Evolutionary conservation across 495 filamentous ascomycete species (phyloP).

Genomic region (Aspergillus nanangensis): DNA sequence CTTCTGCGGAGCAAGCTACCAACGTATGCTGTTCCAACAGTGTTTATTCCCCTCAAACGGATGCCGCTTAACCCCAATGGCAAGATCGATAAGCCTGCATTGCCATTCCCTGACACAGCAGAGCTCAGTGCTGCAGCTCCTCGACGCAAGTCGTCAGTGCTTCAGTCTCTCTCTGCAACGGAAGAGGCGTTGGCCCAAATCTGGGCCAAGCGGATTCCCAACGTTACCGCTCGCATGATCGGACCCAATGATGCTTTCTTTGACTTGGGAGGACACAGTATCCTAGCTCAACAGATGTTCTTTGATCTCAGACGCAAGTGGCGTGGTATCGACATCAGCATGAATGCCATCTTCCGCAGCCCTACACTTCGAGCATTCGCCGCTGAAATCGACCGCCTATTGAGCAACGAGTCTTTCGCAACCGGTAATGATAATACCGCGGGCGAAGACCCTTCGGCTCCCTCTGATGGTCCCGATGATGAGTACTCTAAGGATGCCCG

Average conservation of each 20-base stretch:
- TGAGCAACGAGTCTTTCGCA: constrained; percentile 34
- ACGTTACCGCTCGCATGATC: constrained; percentile 54
- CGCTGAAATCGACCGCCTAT: constrained; percentile 64
- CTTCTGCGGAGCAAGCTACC: constrained; percentile 74
- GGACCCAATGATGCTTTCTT: constrained; percentile 72
- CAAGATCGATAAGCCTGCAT: constrained; percentile 84
- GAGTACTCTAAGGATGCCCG: constrained; percentile 66
- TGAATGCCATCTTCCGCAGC: constrained; percentile 71
- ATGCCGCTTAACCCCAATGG: constrained; percentile 93
- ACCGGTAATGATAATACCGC: constrained; percentile 26
- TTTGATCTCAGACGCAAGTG: constrained; percentile 61
- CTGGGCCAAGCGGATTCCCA: constrained; percentile 57
- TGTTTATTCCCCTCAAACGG: constrained; percentile 73
- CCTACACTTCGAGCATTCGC: constrained; percentile 72
- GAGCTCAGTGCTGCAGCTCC: constrained; percentile 45
- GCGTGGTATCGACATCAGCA: constrained; percentile 62
- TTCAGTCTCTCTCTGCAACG: constrained; percentile 52
- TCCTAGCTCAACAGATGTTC: constrained; percentile 84
- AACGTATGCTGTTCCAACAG: constrained; percentile 72
- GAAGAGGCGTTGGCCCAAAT: constrained; percentile 63
- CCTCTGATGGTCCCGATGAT: constrained; percentile 38
- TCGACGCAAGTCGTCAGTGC: constrained; percentile 29
- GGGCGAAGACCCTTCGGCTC: constrained; percentile 14
- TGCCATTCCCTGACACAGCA: constrained; percentile 84
- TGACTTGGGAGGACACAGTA: constrained; percentile 81